Evolutionary conservation across 306 rosid genomes (phyloP), one percentile per base, ranked within the genome.

Genomic region (Vigna reflexopilosa): DNA sequence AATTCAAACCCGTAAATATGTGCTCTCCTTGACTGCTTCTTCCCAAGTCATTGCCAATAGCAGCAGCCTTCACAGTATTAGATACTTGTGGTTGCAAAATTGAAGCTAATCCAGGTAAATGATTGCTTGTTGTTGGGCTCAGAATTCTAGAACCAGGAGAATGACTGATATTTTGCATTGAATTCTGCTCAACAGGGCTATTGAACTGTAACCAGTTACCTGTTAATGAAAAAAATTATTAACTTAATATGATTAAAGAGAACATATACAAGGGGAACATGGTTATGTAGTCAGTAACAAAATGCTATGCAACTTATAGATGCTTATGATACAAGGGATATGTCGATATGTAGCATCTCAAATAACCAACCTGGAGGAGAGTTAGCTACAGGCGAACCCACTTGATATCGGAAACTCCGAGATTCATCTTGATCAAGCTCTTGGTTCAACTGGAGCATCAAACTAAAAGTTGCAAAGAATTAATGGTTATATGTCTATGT

Each of bases 381-480:
- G 87, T 77, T 90, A 77, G 96, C 79, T 16, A 90, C 57, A 56
- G 99, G 99, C 45, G 99, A 96, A 85, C 96, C 91, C 81, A 91
- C 87, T 88, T 84, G 98, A 80, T 87, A 91, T 51, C 93, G 84
- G 77, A 91, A 88, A 80, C 87, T 87, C 68, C 93, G 87, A 84
- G 90, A 64, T 26, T 95, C 98, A 59, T 95, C 99, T 88, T 89
- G 99, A 59, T 95, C 99, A 78, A 87, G 93, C 82, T 95, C 99
- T 90, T 90, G 99, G 87, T 83, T 96, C 63, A 93, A 80, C 83
- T 96, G 99, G 83, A 91, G 90, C 94, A 93, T 88, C 86, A 96
- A 90, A 78, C 99, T 93, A 78, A 45, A 63, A 80, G 45, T 66
- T 51, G 56, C 38, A 77, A 66, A 14, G 22, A 73, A 70, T 58